phyloP scores from a whole-genome alignment of 2,329 filamentous ascomycete genomes.

The Sporothrix mexicana region DNA sequence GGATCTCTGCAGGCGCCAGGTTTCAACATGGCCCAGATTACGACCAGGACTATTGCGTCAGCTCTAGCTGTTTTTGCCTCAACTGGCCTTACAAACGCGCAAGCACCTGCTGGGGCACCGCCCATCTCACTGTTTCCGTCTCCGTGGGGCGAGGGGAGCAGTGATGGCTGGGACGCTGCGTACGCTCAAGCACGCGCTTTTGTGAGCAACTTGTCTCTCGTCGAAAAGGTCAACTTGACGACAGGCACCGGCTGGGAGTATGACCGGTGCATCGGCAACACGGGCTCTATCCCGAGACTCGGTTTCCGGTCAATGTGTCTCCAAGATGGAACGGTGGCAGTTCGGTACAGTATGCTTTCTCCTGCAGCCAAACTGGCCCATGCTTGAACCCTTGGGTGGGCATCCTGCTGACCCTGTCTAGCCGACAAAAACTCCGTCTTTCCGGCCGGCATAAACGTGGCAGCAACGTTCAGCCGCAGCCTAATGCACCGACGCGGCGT shows the following conservation, averaged over 20 bases:
- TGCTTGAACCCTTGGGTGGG: background rate
- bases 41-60: conserved; percentile 2
- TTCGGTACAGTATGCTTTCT: conserved; percentile 43
- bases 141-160: conserved; percentile 24
- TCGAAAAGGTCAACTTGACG: conserved; percentile 78
- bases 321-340: conserved; percentile 73
- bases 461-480: conserved; percentile 72
- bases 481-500: conserved; percentile 70
- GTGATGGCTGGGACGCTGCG: conserved; percentile 62
- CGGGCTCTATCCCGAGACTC: conserved; percentile 58
- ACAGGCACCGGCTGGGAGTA: conserved; percentile 64
- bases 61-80: background rate
- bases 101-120: conserved; percentile 24
- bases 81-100: background rate
- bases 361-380: background rate
- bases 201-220: conserved; percentile 69
- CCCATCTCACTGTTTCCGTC: conserved; percentile 28
- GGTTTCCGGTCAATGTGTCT: conserved; percentile 67
- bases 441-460: conserved; percentile 72
- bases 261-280: conserved; percentile 46
- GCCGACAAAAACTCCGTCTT: conserved; percentile 72
- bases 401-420: conserved; percentile 50
- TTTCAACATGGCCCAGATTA: background rate
- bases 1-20: background rate
- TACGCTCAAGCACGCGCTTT: conserved; percentile 69